Evolutionary conservation across 805 yeast genomes (phyloP), one percentile per base, ranked within the genome.

Genomic region (Ogataea corticis): DNA sequence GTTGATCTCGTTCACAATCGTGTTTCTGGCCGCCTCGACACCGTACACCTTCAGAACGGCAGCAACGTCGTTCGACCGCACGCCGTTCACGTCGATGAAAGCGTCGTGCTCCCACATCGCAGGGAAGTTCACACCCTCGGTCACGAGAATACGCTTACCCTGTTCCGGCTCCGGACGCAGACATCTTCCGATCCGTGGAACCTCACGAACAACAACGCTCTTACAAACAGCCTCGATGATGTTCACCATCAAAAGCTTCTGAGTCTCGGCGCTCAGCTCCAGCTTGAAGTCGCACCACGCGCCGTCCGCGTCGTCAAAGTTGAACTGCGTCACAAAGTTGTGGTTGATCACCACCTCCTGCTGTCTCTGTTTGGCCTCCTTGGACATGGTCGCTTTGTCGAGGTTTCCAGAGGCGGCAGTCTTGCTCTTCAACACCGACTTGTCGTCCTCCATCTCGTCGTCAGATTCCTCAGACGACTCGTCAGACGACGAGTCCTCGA

Each of bases 51-150:
- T 79, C 59, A 95, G 75, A 2, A 94, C 96, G 14, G 97, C 88
- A 32, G 87, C 83, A 55, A 94, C 84, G 70, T 94, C 99, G 75
- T 94, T 94, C 7, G 97, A 90, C 1, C 86, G 77, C 59, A 94
- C 87, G 47, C 83, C 85, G 65, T 94, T 87, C 52, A 92, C 96
- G 59, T 91, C 86, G 55, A 94, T 79, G 68, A 94, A 90, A 52
- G 87, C 90, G 54, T 89, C 92, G 69, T 92, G 96, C 44, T 89
- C 96, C 98, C 99, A 94, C 96, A 94, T 89, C 41, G 97, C 95
- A 62, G 76, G 77, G 82, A 94, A 94, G 72, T 94, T 94, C 41
- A 94, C 99, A 70, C 99, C 99, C 70, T 95, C 99, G 17, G 99
- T 92, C 46, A 94, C 86, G 57, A 95, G 76, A 33, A 78, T 76